Conservation (phyloP, 805 yeast genomes). For the Kuraishia hungarica region DNA sequence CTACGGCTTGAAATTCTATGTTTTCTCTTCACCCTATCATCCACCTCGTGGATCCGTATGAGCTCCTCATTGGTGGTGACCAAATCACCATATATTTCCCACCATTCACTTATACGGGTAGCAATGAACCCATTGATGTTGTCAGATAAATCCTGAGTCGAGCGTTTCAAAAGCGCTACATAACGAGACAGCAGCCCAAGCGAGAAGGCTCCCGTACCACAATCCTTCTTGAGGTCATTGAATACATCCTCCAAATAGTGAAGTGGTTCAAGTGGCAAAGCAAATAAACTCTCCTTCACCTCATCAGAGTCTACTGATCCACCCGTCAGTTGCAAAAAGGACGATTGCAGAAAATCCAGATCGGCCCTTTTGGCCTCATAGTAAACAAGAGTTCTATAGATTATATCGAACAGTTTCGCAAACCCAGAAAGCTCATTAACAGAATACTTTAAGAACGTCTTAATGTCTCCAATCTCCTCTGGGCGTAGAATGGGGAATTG, state of each 20-base stretch:
- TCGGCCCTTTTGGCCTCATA: slow-evolving; percentile 27
- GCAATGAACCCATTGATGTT: slow-evolving; percentile 23
- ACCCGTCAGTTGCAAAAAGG: slow-evolving; percentile 6
- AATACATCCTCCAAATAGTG: slow-evolving; percentile 2
- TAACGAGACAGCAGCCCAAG: neutral
- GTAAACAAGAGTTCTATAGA: slow-evolving; percentile 29
- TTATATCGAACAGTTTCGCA: slow-evolving; percentile 18
- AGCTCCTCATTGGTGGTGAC: slow-evolving; percentile 24
- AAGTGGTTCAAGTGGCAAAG: slow-evolving; percentile 4
- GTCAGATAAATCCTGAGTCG: slow-evolving; percentile 17
- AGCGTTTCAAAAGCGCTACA: slow-evolving; percentile 9
- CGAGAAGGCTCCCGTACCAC: slow-evolving; percentile 6
- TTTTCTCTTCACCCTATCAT: neutral
- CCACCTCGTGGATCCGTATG: neutral
- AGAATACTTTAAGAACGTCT: slow-evolving; percentile 39
- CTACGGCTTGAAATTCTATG: neutral
- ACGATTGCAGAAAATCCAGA: slow-evolving; percentile 8
- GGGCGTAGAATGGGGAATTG: slow-evolving; percentile 14
- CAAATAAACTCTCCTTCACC: slow-evolving; percentile 5
- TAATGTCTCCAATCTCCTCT: slow-evolving; percentile 34
- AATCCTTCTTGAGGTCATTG: slow-evolving; percentile 5
- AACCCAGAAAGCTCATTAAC: slow-evolving; percentile 30
- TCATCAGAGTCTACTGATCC: slow-evolving; percentile 5
- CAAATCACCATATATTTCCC: slow-evolving; percentile 33
- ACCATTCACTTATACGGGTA: slow-evolving; percentile 32